Conservation (phyloP, 768 basidiomycete genomes). For the Pisolithus sp. region DNA sequence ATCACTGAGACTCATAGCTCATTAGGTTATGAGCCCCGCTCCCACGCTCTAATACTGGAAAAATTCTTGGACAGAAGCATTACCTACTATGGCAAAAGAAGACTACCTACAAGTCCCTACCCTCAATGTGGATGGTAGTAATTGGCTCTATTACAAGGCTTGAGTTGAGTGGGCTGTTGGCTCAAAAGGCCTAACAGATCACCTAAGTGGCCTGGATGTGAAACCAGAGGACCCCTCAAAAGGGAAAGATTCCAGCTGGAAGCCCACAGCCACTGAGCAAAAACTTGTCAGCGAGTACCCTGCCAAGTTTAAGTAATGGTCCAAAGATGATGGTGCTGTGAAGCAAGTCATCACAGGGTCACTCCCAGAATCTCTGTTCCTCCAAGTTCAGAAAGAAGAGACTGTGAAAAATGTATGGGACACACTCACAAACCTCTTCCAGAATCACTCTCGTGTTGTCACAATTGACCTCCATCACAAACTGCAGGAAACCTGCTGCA, state of each 20-base stretch:
- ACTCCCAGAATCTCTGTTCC: background rate
- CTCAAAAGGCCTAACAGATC: too few species aligned
- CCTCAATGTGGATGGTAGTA: too few species aligned
- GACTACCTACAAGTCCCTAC: background rate
- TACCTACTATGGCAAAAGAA: background rate
- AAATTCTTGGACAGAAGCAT: background rate
- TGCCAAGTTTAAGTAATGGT: constrained; percentile 16
- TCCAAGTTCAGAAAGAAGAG: background rate
- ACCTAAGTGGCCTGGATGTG: too few species aligned
- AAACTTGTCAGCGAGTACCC: background rate
- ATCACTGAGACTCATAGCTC: background rate
- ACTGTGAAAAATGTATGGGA: background rate
- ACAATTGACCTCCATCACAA: background rate
- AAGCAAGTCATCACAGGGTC: constrained; percentile 6
- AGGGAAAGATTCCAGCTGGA: too few species aligned
- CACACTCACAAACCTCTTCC: background rate
- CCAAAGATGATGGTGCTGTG: constrained; percentile 21
- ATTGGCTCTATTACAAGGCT: too few species aligned
- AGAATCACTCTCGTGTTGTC: background rate
- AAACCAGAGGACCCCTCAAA: too few species aligned
- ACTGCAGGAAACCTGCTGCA: background rate
- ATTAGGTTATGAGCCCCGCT: background rate
- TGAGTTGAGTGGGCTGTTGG: too few species aligned
- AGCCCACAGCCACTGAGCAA: background rate
- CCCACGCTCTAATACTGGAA: background rate